Evolutionary conservation across 768 basidiomycete genomes (phyloP).

Genomic region (Leccinum truebloodii): DNA sequence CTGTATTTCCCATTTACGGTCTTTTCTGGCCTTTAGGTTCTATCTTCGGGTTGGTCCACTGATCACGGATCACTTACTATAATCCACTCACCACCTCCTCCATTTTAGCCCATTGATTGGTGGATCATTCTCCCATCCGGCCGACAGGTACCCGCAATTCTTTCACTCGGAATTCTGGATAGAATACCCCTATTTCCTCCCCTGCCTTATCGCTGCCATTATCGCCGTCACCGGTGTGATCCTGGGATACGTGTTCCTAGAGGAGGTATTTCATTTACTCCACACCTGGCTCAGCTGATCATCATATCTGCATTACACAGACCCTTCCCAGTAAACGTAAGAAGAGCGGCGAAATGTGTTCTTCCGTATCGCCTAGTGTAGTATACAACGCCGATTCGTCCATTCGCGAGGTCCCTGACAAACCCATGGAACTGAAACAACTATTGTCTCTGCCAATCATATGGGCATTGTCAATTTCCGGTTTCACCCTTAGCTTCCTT

Average conservation of each 20-base stretch:
- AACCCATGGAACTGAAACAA: constrained; percentile 33
- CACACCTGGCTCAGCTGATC: constrained; percentile 9
- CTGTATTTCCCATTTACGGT: constrained; percentile 62
- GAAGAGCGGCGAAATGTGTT: constrained; percentile 25
- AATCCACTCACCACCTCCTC: constrained; percentile 5
- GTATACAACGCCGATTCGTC: constrained; percentile 4
- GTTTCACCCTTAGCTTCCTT: constrained; percentile 53
- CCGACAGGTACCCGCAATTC: constrained; percentile 45
- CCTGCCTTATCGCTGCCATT: constrained; percentile 50
- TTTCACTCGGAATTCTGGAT: constrained; percentile 47
- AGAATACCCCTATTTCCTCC: constrained; percentile 60
- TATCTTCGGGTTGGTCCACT: constrained; percentile 50
- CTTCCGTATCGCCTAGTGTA: constrained; percentile 7
- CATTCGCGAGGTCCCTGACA: constrained; percentile 16
- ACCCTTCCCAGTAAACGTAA: constrained; percentile 48
- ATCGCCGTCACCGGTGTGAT: constrained; percentile 44
- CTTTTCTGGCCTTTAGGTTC: constrained; percentile 60
- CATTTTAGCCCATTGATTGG: constrained; percentile 57
- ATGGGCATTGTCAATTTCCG: constrained; percentile 51
- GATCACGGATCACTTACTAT: constrained; percentile 2
- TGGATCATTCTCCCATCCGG: constrained; percentile 59
- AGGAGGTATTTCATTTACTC: constrained; percentile 46
- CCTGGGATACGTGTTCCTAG: constrained; percentile 49
- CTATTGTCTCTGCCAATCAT: constrained; percentile 55
- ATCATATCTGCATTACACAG: constrained; percentile 28